Evolutionary conservation across 2,329 filamentous ascomycete species (phyloP).

Genomic region (Aureobasidium namibiae): DNA sequence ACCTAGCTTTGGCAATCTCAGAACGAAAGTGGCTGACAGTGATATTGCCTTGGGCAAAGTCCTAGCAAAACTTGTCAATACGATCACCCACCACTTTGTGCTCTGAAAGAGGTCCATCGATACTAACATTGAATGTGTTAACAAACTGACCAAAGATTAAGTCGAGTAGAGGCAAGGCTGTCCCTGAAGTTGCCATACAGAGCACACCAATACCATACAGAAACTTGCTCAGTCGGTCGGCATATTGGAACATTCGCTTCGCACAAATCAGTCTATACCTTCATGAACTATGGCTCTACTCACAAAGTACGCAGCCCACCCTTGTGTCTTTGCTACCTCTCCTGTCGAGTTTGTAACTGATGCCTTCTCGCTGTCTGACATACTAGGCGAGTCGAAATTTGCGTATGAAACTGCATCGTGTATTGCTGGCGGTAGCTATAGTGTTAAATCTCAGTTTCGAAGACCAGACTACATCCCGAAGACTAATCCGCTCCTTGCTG

Average conservation of each 20-base stretch:
- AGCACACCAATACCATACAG: not conserved
- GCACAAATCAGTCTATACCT: not conserved
- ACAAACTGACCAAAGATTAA: conserved; percentile 69
- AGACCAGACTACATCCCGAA: not conserved
- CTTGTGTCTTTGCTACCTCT: not conserved
- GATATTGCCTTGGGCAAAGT: conserved; percentile 47
- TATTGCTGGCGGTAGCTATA: too few relatives aligned
- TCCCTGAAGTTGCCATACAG: not conserved
- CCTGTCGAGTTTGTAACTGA: not conserved
- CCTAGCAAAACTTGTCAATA: conserved; percentile 61
- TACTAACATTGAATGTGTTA: conserved; percentile 62
- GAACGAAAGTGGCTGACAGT: conserved; percentile 49
- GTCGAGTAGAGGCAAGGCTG: conserved; percentile 28
- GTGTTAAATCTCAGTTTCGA: not conserved
- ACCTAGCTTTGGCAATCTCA: conserved; percentile 71
- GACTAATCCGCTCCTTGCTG: not conserved
- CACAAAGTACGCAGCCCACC: conserved; percentile 3
- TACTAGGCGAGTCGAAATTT: not conserved
- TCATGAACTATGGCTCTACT: not conserved
- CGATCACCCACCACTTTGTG: not conserved
- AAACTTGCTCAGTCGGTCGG: not conserved
- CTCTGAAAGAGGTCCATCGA: too few relatives aligned
- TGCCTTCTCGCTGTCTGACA: not conserved
- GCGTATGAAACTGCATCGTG: not conserved
- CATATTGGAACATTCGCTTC: not conserved